These are phyloP conservation scores for Chimonanthus praecox DNA, from an alignment of 164 flowering plant species.

Conservation along the genomic window DNA sequence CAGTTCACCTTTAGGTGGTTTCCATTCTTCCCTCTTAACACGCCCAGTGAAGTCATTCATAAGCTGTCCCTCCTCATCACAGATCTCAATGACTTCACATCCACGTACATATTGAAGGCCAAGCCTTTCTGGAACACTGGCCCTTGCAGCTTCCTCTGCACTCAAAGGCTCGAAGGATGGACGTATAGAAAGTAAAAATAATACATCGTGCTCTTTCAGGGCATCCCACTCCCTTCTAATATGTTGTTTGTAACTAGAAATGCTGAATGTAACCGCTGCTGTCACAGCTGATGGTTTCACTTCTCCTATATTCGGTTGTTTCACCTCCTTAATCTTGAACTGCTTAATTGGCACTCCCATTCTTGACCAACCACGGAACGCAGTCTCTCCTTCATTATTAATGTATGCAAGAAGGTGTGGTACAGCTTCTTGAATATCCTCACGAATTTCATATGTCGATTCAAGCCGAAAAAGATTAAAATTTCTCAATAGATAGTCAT, in stretches of 20 bases:
- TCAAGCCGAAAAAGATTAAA: constrained; percentile 97
- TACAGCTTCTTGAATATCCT: constrained; percentile 96
- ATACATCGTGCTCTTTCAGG: constrained; percentile 96
- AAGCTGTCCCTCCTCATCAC: constrained; percentile 92
- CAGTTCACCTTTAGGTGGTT: constrained; percentile 97
- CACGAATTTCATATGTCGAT: constrained; percentile 98
- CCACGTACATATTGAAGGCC: constrained; percentile 97
- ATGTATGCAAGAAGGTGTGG: constrained; percentile 93
- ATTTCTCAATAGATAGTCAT: constrained; percentile 93
- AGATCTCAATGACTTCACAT: constrained; percentile 91
- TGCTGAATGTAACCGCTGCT: constrained; percentile 80
- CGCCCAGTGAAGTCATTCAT: constrained; percentile 99
- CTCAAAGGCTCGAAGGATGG: constrained; percentile 96
- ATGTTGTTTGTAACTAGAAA: constrained; percentile 80
- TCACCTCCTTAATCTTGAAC: constrained; percentile 76
- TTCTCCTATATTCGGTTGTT: constrained; percentile 98
- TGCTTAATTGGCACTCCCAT: constrained; percentile 94
- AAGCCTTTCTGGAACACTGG: constrained; percentile 86
- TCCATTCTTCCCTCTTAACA: constrained; percentile 96
- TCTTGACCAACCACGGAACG: constrained; percentile 99
- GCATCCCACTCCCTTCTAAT: constrained; percentile 94
- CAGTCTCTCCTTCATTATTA: constrained; percentile 92
- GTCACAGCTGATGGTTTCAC: constrained; percentile 94
- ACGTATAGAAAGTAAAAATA: constrained; percentile 79
- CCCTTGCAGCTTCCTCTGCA: constrained; percentile 76